Conservation (phyloP, 768 basidiomycete genomes). For the Lactarius pseudohatsudake region DNA sequence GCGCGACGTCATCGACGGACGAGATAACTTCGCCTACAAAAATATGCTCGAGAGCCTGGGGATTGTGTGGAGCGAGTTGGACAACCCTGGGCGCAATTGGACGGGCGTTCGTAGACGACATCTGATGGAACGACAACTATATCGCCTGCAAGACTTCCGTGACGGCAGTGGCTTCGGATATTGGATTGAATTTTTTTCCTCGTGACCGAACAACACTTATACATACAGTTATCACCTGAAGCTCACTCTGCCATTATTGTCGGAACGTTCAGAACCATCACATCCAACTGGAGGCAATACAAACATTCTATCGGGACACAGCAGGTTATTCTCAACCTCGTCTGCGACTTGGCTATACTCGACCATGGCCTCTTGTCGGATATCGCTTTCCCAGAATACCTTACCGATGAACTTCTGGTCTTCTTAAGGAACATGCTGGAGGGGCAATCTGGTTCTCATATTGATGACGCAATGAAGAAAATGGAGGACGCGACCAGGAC, state of each 20-base stretch:
- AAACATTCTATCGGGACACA: conserved; percentile 16
- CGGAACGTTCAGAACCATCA: neutral
- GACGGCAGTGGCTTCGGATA: no score
- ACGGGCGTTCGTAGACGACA: no score
- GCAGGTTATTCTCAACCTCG: conserved; percentile 32
- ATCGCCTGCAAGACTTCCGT: no score
- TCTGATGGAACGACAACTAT: no score
- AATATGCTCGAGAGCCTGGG: no score
- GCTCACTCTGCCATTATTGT: neutral
- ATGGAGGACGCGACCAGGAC: neutral
- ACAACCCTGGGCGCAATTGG: no score
- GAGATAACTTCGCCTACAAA: no score
- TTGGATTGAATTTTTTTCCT: no score
- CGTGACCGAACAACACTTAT: no score
- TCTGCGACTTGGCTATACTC: conserved; percentile 26
- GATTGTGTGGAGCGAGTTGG: no score
- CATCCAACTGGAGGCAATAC: neutral
- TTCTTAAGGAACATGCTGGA: neutral
- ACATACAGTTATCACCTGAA: no score
- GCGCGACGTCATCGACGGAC: no score
- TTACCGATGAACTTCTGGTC: neutral
- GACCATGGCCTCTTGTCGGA: neutral
- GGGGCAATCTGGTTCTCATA: neutral
- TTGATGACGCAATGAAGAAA: neutral
- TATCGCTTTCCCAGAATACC: neutral